A percentile compares a stretch with the other conserved stretches of the same genome.
Evolutionary conservation across 2,329 filamentous ascomycete species (phyloP).

Genomic region (Fusarium miscanthi): DNA sequence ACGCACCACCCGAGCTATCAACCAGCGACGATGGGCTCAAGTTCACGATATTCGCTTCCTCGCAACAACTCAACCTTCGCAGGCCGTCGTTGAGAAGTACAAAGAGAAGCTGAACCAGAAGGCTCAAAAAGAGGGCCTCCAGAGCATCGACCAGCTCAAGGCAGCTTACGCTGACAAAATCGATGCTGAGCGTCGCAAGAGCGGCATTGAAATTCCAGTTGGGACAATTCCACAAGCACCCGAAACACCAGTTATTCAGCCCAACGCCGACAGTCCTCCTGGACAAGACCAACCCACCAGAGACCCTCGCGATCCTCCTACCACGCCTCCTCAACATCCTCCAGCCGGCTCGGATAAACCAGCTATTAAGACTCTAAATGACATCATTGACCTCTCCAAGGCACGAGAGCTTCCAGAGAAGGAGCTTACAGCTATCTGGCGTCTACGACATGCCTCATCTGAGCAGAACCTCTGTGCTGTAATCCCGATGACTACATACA

Average conservation of each 20-base stretch:
- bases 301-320: conserved; percentile 21
- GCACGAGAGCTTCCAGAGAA: conserved; percentile 76
- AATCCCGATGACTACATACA: conserved; percentile 80
- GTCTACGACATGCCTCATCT: conserved; percentile 81
- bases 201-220: conserved; percentile 61
- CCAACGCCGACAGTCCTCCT: conserved; percentile 50
- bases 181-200: conserved; percentile 73
- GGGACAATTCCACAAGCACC: conserved; percentile 51
- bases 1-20: conserved; percentile 49
- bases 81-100: conserved; percentile 84
- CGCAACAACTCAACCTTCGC: conserved; percentile 77
- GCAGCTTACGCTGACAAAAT: conserved; percentile 90
- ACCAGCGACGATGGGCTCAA: conserved; percentile 87
- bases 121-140: conserved; percentile 77
- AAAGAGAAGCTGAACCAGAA: conserved; percentile 85
- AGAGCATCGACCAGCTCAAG: conserved; percentile 80
- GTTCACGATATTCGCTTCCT: conserved; percentile 94
- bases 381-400: conserved; percentile 82
- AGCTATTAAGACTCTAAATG: conserved; percentile 59
- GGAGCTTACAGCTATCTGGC: conserved; percentile 91
- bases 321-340: conserved; percentile 16
- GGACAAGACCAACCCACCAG: conserved; percentile 29
- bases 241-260: conserved; percentile 51
- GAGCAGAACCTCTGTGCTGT: conserved; percentile 84
- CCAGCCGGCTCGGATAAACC: conserved; percentile 42